Conservation (phyloP, 1,284 basidiomycete genomes). For the Fomitopsis schrenkii region DNA sequence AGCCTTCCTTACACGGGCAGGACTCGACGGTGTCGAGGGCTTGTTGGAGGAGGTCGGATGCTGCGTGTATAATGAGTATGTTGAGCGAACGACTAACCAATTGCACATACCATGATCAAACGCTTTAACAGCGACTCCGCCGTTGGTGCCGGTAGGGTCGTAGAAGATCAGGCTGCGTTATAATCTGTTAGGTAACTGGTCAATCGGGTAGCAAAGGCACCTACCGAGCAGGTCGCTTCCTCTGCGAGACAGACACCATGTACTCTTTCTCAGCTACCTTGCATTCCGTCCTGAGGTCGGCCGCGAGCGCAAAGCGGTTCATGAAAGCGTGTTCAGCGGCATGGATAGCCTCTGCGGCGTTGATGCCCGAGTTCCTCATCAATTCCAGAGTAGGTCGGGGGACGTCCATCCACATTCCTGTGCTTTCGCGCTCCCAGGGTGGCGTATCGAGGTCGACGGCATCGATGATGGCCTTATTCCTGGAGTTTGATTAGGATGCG, state of each 20-base stretch:
- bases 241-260: slow-evolving; percentile 47
- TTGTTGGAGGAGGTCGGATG: slow-evolving; percentile 58
- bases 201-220: slow-evolving; percentile 2
- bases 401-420: slow-evolving; percentile 86
- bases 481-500: slow-evolving; percentile 19
- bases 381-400: slow-evolving; percentile 50
- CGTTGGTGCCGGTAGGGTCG: slow-evolving; percentile 68
- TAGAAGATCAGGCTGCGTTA: slow-evolving; percentile 76
- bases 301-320: slow-evolving; percentile 69
- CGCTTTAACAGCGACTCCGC: slow-evolving; percentile 73
- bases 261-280: slow-evolving; percentile 81
- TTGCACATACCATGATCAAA: slow-evolving; percentile 70
- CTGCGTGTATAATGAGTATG: slow-evolving; percentile 27
- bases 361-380: slow-evolving; percentile 57
- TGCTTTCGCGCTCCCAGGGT: slow-evolving; percentile 73
- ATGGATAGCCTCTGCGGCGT: slow-evolving; percentile 77
- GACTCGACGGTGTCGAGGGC: slow-evolving; percentile 62
- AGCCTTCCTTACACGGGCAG: slow-evolving; percentile 74
- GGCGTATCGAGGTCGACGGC: slow-evolving; percentile 78
- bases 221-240: slow-evolving; percentile 78
- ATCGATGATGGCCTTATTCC: slow-evolving; percentile 70
- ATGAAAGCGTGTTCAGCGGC: slow-evolving; percentile 83
- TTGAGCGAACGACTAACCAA: neutral
- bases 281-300: slow-evolving; percentile 84
- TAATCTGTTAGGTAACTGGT: neutral